Conservation (phyloP, 805 yeast genomes). For the Yamadazyma laniorum region DNA sequence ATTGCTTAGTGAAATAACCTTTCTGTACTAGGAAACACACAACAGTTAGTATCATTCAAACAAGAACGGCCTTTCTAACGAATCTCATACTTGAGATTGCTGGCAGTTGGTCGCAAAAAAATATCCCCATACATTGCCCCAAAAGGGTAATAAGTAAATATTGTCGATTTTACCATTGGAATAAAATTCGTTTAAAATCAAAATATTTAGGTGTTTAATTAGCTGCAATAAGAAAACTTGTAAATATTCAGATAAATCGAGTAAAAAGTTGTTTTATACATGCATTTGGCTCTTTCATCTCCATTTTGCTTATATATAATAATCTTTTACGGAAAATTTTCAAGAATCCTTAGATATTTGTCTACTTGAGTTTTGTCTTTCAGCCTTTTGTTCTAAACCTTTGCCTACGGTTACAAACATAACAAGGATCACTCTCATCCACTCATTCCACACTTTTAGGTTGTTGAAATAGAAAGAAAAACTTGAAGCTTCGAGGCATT, state of each 20-base stretch:
- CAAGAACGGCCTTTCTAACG: too few species aligned
- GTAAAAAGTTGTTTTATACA: conserved; percentile 9
- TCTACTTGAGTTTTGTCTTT: neutral
- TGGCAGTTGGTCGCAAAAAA: conserved; percentile 9
- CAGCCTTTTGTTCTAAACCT: too few species aligned
- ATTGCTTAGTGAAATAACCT: too few species aligned
- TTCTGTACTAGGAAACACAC: too few species aligned
- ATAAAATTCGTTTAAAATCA: conserved; percentile 11
- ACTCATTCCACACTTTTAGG: too few species aligned
- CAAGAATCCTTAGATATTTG: conserved; percentile 2
- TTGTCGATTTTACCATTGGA: conserved; percentile 1
- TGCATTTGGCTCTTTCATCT: neutral
- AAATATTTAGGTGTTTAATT: conserved; percentile 11
- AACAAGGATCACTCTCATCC: too few species aligned
- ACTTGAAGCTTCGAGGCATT: neutral
- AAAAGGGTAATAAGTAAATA: conserved; percentile 7
- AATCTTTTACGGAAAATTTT: conserved; percentile 7
- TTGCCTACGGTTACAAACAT: too few species aligned
- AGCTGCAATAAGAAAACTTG: conserved; percentile 8
- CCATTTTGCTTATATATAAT: conserved; percentile 3
- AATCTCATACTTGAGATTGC: neutral
- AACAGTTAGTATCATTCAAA: too few species aligned
- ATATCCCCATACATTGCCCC: conserved; percentile 7
- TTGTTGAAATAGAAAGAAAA: too few species aligned
- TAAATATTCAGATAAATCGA: conserved; percentile 13